A percentile compares a stretch with the other conserved stretches of the same genome.
Evolutionary conservation across 2,329 filamentous ascomycete genomes (phyloP).

Genomic region (Acephala macrosclerotiorum): DNA sequence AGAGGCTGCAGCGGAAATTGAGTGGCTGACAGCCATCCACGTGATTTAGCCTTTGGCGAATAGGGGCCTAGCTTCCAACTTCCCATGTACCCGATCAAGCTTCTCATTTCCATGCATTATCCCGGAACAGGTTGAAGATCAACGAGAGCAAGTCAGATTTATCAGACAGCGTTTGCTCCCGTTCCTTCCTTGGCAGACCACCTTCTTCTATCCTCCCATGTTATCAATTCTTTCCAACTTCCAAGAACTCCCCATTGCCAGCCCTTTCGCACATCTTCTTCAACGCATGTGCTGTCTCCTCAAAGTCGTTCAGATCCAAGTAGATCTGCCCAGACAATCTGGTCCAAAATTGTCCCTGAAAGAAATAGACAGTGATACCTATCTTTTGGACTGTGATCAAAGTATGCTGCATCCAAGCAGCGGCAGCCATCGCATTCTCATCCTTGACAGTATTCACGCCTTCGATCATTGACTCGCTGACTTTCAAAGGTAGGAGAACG

Average conservation of each 20-base stretch:
- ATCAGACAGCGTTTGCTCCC: not conserved
- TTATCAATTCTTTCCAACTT: conserved; percentile 5
- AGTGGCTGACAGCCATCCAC: not conserved
- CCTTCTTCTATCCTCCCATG: not conserved
- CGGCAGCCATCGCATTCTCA: conserved; percentile 51
- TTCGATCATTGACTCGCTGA: conserved; percentile 39
- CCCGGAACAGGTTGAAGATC: not conserved
- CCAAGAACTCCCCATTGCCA: conserved; percentile 46
- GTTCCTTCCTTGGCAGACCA: not conserved
- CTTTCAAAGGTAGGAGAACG: conserved; percentile 70
- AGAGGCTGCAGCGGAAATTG: not conserved
- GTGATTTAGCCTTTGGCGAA: not conserved
- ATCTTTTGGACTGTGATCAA: conserved; percentile 71
- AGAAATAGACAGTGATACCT: conserved; percentile 70
- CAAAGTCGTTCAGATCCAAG: conserved; percentile 80
- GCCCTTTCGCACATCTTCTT: conserved; percentile 59
- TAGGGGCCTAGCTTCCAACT: not conserved
- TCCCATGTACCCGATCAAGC: not conserved
- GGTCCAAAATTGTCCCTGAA: conserved; percentile 70
- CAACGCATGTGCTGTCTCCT: conserved; percentile 62
- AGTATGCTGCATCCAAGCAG: conserved; percentile 63
- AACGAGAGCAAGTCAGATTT: not conserved
- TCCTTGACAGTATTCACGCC: conserved; percentile 33
- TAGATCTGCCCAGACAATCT: conserved; percentile 85
- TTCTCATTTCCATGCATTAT: not conserved